phyloP scores from a whole-genome alignment of 2,329 filamentous ascomycete species.

The Penicillium sp. region DNA sequence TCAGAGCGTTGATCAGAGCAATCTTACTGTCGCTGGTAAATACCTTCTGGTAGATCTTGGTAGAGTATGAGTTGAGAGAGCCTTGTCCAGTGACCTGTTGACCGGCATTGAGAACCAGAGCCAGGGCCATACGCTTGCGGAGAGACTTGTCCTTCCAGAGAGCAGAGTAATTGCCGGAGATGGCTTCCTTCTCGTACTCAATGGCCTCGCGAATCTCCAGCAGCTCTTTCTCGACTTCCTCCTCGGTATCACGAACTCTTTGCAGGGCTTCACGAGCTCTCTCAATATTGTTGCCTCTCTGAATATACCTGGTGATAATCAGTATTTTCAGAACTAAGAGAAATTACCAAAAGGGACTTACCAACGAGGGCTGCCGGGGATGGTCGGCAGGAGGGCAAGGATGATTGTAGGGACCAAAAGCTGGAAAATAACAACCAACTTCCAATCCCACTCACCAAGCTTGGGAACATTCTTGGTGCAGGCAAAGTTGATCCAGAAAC shows the following conservation, averaged over 20 bases:
- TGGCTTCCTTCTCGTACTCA: constrained; percentile 69
- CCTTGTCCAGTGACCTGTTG: constrained; percentile 72
- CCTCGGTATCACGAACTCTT: constrained; percentile 61
- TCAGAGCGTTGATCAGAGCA: constrained; percentile 70
- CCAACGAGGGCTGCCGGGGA: constrained; percentile 68
- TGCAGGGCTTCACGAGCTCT: constrained; percentile 57
- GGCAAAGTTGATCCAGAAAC: constrained; percentile 65
- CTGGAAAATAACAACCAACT: constrained; percentile 70
- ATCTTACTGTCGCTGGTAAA: constrained; percentile 60
- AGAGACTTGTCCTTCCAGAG: constrained; percentile 69
- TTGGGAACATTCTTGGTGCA: constrained; percentile 53
- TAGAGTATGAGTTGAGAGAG: constrained; percentile 69
- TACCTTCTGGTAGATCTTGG: constrained; percentile 70
- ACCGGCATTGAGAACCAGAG: constrained; percentile 65
- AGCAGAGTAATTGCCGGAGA: constrained; percentile 60
- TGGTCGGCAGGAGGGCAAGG: constrained; percentile 59
- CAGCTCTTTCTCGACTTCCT: constrained; percentile 66
- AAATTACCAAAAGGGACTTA: constrained; percentile 7
- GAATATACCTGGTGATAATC: constrained; percentile 42
- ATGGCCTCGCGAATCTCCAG: constrained; percentile 64
- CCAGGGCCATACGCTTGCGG: constrained; percentile 63
- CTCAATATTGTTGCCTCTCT: constrained; percentile 59
- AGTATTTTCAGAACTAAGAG: not conserved
- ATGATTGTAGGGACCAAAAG: constrained; percentile 64
- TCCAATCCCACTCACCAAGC: constrained; percentile 71